Percentiles rank a stretch among this genome's conserved stretches.
phyloP scores from a whole-genome alignment of 1,284 basidiomycete genomes.

The Tylopilus orsonianus region DNA sequence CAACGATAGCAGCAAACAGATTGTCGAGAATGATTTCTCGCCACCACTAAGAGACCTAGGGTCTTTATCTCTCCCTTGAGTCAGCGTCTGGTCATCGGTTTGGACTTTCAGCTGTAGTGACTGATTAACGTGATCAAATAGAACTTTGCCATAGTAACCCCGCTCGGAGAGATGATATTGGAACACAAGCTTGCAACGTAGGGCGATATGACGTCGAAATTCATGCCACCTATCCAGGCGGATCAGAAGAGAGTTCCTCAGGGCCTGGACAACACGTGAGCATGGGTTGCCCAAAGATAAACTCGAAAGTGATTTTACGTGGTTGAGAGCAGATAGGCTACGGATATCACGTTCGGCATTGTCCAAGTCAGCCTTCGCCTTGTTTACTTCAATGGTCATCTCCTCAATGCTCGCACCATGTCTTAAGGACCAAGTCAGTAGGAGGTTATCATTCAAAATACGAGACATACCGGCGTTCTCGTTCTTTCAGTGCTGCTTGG shows the following conservation, averaged over 20 bases:
- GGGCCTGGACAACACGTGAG: constrained; percentile 41
- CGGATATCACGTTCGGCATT: constrained; percentile 61
- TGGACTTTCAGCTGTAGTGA: constrained; percentile 75
- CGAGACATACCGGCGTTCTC: constrained; percentile 59
- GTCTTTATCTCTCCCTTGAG: constrained; percentile 70
- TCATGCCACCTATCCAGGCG: constrained; percentile 81
- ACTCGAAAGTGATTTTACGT: constrained; percentile 39
- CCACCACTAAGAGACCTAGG: constrained; percentile 86
- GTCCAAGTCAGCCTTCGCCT: constrained; percentile 54
- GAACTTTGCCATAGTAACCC: constrained; percentile 80
- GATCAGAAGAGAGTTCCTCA: constrained; percentile 61
- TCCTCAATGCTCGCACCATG: constrained; percentile 80
- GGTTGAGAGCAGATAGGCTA: constrained; percentile 62
- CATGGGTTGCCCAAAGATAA: neutral
- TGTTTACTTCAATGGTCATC: constrained; percentile 68
- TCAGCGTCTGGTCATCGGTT: constrained; percentile 73
- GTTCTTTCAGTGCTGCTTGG: constrained; percentile 64
- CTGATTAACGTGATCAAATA: constrained; percentile 78
- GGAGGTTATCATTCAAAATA: neutral
- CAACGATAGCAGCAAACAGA: constrained; percentile 87
- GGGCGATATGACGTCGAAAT: constrained; percentile 83
- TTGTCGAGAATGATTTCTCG: constrained; percentile 97
- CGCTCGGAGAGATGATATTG: constrained; percentile 80
- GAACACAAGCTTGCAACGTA: constrained; percentile 85
- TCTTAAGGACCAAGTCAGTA: constrained; percentile 38